Evolutionary conservation across 371 early-diverging fungal species (phyloP), one percentile per base, ranked within the genome.

Genomic region (Haplosporangium sp.): DNA sequence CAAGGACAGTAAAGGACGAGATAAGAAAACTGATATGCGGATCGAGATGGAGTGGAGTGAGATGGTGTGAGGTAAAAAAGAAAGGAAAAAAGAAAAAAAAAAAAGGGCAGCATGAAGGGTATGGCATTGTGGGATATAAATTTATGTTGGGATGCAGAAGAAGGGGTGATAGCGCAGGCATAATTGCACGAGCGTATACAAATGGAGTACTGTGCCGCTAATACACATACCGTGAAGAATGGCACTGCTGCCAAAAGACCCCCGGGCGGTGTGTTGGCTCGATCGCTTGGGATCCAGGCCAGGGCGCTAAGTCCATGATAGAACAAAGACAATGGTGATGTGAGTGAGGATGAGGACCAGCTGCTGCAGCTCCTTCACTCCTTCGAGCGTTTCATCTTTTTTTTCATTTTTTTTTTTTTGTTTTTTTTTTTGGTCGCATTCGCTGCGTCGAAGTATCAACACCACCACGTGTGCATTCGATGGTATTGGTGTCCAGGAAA

Each of bases 251-350:
- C n/a, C n/a, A 18, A 16, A 3, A 1, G 20, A 10, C 4, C 50
- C 20, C 7, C 20, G 16, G 9, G 50, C 20, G 41, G 60, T n/a
- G 23, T 43, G 16, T 47, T 67, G 58, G 51, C 55, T 62, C 29
- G 50, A 63, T 55, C 53, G 62, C 46, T 58, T 61, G 40, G 59
- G 62, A 46, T 63, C 62, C 7, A 62, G 29, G 9, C 62, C 67
- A 13, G 62, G 59, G 48, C 66, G 67, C 73, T 65, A 46, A 13
- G 11, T 29, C 29, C 29, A 29, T 29, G 29, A 29, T 29, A 4
- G 29, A 29, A 29, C 29, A 29, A 36, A 21, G 41, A 38, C 50
- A 45, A 50, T 43, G 37, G 18, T 13, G 11, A 6, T 45, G 45
- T 45, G 45, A 45, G 5, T 13, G 45, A 5, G 45, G 16, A 6